Percentiles rank a stretch among this genome's conserved stretches.
Evolutionary conservation across 768 basidiomycete species (phyloP).

Genomic region (Candolleomyces eurysporus): DNA sequence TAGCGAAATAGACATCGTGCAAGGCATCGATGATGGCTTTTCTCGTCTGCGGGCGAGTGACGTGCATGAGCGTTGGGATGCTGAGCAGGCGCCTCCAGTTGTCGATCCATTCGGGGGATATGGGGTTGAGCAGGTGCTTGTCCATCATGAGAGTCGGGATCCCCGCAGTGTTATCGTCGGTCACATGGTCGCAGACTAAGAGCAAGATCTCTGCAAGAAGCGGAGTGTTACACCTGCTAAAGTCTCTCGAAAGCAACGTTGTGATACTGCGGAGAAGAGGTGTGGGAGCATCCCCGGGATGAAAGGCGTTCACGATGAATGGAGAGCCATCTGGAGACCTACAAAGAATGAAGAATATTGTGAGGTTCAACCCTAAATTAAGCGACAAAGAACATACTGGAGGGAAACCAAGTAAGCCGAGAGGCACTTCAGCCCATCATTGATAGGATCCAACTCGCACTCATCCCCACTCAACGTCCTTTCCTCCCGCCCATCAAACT

Average conservation of each 20-base stretch:
- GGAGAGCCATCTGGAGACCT: constrained; percentile 32
- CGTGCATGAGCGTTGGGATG: constrained; percentile 44
- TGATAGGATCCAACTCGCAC: constrained; percentile 65
- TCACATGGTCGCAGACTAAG: constrained; percentile 64
- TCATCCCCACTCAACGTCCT: constrained; percentile 50
- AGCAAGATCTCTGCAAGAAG: constrained; percentile 63
- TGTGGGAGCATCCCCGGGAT: constrained; percentile 55
- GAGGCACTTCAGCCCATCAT: constrained; percentile 58
- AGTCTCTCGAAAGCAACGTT: constrained; percentile 61
- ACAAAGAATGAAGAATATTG: background rate
- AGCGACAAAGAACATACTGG: constrained; percentile 43
- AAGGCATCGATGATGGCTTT: constrained; percentile 56
- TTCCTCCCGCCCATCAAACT: constrained; percentile 67
- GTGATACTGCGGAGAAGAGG: constrained; percentile 63
- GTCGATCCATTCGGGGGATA: constrained; percentile 66
- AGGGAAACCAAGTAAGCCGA: constrained; percentile 55
- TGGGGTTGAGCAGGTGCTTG: constrained; percentile 68
- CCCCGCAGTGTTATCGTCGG: constrained; percentile 63
- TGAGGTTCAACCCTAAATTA: background rate
- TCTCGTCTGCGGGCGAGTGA: constrained; percentile 50
- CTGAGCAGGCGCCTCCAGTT: constrained; percentile 62
- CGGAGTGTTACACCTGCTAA: constrained; percentile 55
- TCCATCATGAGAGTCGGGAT: constrained; percentile 62
- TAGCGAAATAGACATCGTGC: constrained; percentile 56
- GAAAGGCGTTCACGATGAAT: constrained; percentile 47